These are phyloP conservation scores for Perkinsela sp. DNA, from an alignment of 208 protist genomes.

Conservation along the genomic window DNA sequence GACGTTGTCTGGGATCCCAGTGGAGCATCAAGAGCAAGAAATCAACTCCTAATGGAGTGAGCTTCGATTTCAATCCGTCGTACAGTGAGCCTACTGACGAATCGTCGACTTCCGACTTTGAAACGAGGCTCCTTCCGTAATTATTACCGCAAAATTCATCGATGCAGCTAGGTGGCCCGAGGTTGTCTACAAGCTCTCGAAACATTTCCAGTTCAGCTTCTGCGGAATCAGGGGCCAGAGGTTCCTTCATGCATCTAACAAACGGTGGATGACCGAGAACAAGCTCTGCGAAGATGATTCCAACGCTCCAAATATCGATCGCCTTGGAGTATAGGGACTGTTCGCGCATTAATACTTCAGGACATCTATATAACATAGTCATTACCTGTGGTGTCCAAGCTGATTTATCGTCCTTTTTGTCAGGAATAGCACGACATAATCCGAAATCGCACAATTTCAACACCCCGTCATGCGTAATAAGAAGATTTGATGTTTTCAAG, in stretches of 20 bases:
- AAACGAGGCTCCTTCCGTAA: neutral
- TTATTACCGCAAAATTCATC: neutral
- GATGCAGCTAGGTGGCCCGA: neutral
- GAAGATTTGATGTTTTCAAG: slow-evolving; percentile 62
- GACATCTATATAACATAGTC: neutral
- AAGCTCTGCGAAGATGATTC: slow-evolving; percentile 92
- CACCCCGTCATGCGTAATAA: slow-evolving; percentile 45
- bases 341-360: slow-evolving; percentile 2
- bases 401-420: neutral
- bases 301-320: slow-evolving; percentile 83
- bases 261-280: slow-evolving; percentile 86
- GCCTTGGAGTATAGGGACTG: slow-evolving; percentile 67
- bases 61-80: neutral
- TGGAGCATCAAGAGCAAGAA: slow-evolving; percentile 24
- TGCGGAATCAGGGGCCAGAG: neutral
- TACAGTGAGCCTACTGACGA: neutral
- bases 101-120: neutral
- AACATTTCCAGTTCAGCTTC: neutral
- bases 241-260: neutral
- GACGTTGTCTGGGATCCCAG: slow-evolving; percentile 36
- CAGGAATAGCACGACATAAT: neutral
- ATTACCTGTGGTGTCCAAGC: neutral
- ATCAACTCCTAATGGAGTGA: slow-evolving; percentile 6
- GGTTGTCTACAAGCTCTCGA: neutral
- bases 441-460: slow-evolving; percentile 65